phyloP scores from a whole-genome alignment of 202 grass and related monocot species.

The Zoysia matrella region DNA sequence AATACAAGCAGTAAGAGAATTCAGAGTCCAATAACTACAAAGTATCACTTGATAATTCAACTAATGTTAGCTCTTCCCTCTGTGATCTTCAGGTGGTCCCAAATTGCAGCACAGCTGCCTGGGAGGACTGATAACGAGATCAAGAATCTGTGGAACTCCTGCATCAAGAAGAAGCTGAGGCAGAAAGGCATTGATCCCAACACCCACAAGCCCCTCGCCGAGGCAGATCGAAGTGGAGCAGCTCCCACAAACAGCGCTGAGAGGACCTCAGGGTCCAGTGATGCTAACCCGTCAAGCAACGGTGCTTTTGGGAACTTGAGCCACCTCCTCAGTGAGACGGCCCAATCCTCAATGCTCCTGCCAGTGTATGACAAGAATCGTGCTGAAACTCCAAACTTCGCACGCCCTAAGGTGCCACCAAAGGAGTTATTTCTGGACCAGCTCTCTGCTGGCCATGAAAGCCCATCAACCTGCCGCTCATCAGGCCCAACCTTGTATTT shows the following conservation, averaged over 20 bases:
- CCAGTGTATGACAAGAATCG: conserved; percentile 44
- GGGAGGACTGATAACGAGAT: conserved; percentile 99
- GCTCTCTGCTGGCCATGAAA: conserved; percentile 52
- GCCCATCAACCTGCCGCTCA: conserved; percentile 56
- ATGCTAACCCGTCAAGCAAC: conserved; percentile 47
- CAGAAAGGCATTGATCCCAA: conserved; percentile 72
- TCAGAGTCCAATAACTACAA: conserved; percentile 22
- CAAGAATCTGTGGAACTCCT: conserved; percentile 96
- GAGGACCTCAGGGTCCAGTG: conserved; percentile 63
- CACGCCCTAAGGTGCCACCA: conserved; percentile 53
- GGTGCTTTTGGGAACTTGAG: conserved; percentile 49
- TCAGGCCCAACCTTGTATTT: conserved; percentile 52
- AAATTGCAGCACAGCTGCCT: conserved; percentile 85
- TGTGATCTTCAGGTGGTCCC: conserved; percentile 77
- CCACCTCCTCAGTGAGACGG: conserved; percentile 57
- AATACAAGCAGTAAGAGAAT: conserved; percentile 30
- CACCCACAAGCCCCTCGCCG: conserved; percentile 71
- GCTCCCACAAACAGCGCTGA: conserved; percentile 46
- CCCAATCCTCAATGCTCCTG: conserved; percentile 58
- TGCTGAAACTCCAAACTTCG: conserved; percentile 48
- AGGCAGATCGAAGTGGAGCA: conserved; percentile 46
- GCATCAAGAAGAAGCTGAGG: conserved; percentile 89
- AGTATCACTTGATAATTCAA: conserved; percentile 40
- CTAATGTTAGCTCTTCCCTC: conserved; percentile 33
- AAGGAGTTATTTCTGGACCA: conserved; percentile 68